Evolutionary conservation across 2,329 filamentous ascomycete species (phyloP).

Genomic region (Graphiopsis chlorocephala): DNA sequence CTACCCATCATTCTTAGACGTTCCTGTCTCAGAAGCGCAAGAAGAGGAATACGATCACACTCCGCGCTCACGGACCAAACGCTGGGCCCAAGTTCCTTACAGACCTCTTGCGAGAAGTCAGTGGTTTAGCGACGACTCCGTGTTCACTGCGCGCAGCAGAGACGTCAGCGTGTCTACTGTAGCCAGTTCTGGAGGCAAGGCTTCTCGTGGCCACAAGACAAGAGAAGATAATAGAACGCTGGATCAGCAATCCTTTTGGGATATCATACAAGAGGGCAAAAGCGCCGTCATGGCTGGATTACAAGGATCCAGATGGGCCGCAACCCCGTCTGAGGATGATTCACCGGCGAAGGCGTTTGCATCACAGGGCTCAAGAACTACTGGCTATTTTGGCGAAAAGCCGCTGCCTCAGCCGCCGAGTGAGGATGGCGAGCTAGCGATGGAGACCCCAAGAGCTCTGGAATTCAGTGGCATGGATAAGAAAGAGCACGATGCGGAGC

Average conservation of each 20-base stretch:
- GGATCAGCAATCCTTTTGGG: conserved; percentile 51
- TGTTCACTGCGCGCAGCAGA: conserved; percentile 50
- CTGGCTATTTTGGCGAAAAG: conserved; percentile 10
- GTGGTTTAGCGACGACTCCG: conserved; percentile 78
- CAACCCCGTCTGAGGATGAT: conserved; percentile 23
- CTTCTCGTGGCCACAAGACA: conserved; percentile 35
- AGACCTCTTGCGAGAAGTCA: conserved; percentile 67
- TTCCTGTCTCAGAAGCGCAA: conserved; percentile 17
- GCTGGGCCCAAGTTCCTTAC: conserved; percentile 32
- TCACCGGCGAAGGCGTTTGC: conserved; percentile 14
- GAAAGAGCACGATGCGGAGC: neutral
- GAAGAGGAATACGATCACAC: conserved; percentile 27
- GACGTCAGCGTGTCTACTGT: conserved; percentile 17
- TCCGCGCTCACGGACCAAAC: conserved; percentile 31
- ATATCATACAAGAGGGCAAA: conserved; percentile 41
- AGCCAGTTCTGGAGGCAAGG: conserved; percentile 15
- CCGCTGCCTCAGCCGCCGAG: conserved; percentile 6
- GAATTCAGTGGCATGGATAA: neutral
- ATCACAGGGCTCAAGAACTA: neutral
- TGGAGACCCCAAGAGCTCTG: neutral
- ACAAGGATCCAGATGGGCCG: conserved; percentile 31
- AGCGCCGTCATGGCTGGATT: conserved; percentile 35
- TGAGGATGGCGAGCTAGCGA: conserved; percentile 3
- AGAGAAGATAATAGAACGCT: conserved; percentile 47
- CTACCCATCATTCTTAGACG: conserved; percentile 14